Evolutionary conservation across 2,329 filamentous ascomycete species (phyloP).

Genomic region (Pseudogymnoascus sp.): DNA sequence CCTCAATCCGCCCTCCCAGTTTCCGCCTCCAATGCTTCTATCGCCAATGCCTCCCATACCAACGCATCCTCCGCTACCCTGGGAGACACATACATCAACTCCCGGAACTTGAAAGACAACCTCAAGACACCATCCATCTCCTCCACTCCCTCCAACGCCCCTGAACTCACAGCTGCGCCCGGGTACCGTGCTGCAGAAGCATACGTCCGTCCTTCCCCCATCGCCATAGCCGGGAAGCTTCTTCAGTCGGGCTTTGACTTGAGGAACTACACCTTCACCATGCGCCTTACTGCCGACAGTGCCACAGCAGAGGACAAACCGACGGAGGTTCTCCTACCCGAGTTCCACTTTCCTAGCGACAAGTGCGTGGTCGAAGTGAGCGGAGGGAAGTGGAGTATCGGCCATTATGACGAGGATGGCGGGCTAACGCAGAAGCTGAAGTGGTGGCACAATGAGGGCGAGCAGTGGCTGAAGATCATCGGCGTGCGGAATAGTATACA

Average conservation of each 20-base stretch:
- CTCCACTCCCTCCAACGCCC: conserved; percentile 44
- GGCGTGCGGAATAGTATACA: conserved; percentile 56
- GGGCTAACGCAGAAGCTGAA: conserved; percentile 65
- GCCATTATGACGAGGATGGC: conserved; percentile 60
- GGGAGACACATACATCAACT: conserved; percentile 45
- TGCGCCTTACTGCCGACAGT: conserved; percentile 56
- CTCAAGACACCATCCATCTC: conserved; percentile 61
- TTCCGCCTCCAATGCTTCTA: conserved; percentile 36
- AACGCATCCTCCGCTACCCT: conserved; percentile 34
- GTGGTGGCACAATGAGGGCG: conserved; percentile 89
- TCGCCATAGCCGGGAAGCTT: conserved; percentile 64
- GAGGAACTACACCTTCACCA: conserved; percentile 64
- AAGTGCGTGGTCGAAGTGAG: conserved; percentile 65
- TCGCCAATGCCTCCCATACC: conserved; percentile 31
- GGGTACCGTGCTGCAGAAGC: conserved; percentile 89
- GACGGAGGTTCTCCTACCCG: conserved; percentile 78
- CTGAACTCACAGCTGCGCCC: conserved; percentile 52
- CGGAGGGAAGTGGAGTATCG: conserved; percentile 85
- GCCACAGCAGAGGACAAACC: conserved; percentile 56
- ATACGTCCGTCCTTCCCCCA: conserved; percentile 77
- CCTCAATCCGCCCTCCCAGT: conserved; percentile 43
- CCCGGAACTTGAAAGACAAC: conserved; percentile 65
- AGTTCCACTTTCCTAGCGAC: conserved; percentile 81
- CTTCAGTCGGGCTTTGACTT: conserved; percentile 73
- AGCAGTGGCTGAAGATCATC: conserved; percentile 68